phyloP scores from a whole-genome alignment of 73 alveolate species.

The Symbiodinium natans region DNA sequence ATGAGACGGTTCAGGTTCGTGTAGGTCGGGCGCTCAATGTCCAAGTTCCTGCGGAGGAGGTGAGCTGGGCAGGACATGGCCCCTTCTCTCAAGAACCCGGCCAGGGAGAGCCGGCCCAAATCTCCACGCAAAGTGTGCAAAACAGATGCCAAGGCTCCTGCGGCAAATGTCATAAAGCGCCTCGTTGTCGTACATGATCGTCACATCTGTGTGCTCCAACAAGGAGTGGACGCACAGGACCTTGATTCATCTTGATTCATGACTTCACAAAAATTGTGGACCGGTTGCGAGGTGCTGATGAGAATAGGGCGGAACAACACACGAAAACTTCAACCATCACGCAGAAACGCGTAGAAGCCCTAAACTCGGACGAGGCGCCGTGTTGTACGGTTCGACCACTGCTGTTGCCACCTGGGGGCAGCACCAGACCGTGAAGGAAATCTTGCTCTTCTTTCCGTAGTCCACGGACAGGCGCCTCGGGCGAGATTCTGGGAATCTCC shows the following conservation, averaged over 20 bases:
- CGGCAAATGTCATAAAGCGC: not conserved
- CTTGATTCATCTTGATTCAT: no score
- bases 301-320: no score
- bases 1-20: conserved; percentile 97
- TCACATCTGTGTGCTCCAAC: not conserved
- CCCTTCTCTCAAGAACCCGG: no score
- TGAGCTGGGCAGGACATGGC: not conserved
- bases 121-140: no score
- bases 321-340: no score
- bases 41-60: not conserved
- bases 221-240: conserved; percentile 95
- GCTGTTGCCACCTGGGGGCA: no score
- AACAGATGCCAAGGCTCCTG: not conserved
- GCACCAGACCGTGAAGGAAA: no score
- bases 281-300: no score
- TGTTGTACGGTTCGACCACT: no score
- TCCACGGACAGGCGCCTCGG: conserved; percentile 98
- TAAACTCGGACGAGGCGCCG: no score
- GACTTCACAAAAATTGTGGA: no score
- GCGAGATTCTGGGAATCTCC: conserved; percentile 98
- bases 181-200: not conserved
- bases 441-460: conserved; percentile 97
- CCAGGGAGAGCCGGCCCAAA: no score
- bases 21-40: conserved; percentile 97
- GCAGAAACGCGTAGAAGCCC: conserved; percentile 96